Base-by-base conservation (phyloP, 352 stramenopile genomes). In the Phytopythium mirpurense region DNA sequence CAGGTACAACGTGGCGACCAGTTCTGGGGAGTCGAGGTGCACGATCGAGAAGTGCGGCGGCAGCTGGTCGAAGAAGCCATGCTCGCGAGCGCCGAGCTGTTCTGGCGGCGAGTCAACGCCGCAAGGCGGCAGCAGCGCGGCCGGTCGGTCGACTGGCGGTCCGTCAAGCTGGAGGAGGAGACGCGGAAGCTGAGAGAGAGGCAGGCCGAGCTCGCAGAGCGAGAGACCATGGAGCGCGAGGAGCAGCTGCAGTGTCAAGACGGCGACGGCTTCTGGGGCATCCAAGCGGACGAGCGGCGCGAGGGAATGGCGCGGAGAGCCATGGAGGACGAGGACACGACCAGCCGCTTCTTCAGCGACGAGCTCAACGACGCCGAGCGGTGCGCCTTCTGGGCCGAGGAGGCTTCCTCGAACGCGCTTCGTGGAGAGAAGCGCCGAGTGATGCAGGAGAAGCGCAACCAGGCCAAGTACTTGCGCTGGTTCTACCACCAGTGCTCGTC, bases 251-350 rank as follows among this genome's bases (percentile, higher is more conserved):
- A 88, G 54, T 76, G 72, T n/a, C 47, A 56, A 4, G 49, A 81
- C 24, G 47, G 45, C n/a, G 77, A 88, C 31, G 57, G 29, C 0
- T 86, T 88, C 50, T 88, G 77, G 77, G 77, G 77, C 1, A 84
- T 86, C 21, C 63, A 88, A 38, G 70, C 72, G 0, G 70, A 86
- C 56, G 77, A 86, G 27, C 27, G 34, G 31, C 64, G 63, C 3
- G 70, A 88, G 51, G 24, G 49, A 1, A 24, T 44, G 36, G 56
- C 70, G 9, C 68, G 70, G 11, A 9, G 42, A n/a, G 65, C 63
- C 3, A 72, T 88, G 72, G 46, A 44, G 14, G 23, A 57, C 9
- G 74, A 88, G 35, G 64, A 83, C 21, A 34, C 41, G 16, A 52
- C 43, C 0, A 86, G 77, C 40, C 72, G 65, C 1, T 44, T 50